A percentile compares a stretch with the other conserved stretches of the same genome.
phyloP scores from a whole-genome alignment of 139 green algal genomes.

The Auxenochlorella pyrenoidosa region DNA sequence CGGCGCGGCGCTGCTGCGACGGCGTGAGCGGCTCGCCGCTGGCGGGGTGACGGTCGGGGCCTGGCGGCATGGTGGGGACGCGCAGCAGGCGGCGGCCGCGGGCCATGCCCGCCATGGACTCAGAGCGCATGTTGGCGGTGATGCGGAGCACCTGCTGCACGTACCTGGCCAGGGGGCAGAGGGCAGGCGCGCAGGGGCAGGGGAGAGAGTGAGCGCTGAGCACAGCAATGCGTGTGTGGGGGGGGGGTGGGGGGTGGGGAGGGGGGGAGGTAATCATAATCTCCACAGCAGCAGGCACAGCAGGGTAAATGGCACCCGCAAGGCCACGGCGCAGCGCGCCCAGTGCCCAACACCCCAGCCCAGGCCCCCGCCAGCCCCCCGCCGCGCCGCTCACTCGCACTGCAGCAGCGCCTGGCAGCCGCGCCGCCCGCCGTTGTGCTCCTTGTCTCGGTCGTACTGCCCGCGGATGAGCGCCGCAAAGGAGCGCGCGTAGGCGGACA shows the following conservation, averaged over 20 bases:
- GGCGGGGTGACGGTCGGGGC: background rate
- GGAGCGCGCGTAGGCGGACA: constrained; percentile 13
- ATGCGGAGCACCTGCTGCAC: constrained; percentile 3
- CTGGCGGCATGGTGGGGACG: background rate
- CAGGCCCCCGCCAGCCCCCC: no score
- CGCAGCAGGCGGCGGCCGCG: background rate
- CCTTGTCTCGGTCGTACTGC: constrained; percentile 7
- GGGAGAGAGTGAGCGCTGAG: background rate
- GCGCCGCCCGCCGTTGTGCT: constrained; percentile 13
- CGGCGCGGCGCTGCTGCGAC: background rate
- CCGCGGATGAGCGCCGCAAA: background rate
- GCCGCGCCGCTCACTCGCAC: background rate
- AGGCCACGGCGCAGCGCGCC: no score
- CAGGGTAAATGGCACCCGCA: no score
- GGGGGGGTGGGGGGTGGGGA: background rate
- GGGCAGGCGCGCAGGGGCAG: background rate
- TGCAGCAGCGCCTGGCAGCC: constrained; percentile 21
- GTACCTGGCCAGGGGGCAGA: background rate
- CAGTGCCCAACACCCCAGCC: no score
- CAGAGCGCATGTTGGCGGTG: background rate
- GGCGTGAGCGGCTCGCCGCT: background rate
- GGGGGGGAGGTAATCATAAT: background rate
- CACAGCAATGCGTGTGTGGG: no score
- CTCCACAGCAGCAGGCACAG: no score
- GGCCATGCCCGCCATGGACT: background rate